A percentile compares a stretch with the other conserved stretches of the same genome.
Evolutionary conservation across 306 rosid species (phyloP).

Genomic region (Erythrophleum fordii): DNA sequence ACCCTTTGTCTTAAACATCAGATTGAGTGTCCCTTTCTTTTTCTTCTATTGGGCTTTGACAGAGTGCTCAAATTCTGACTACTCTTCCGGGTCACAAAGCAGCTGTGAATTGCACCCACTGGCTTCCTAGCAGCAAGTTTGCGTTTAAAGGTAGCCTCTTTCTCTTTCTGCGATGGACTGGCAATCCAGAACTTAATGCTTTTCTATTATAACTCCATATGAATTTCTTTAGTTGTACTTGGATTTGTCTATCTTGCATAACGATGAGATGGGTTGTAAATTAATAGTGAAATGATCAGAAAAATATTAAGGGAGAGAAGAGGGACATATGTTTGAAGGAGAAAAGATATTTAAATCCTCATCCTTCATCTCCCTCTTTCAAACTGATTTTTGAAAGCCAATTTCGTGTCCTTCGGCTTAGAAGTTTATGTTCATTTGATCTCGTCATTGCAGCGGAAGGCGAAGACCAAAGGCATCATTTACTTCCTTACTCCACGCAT

Average conservation of each 20-base stretch:
- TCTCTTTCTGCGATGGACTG: constrained; percentile 3
- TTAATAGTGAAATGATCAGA: neutral
- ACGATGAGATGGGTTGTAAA: neutral
- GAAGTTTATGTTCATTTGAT: constrained; percentile 5
- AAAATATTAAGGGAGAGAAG: neutral
- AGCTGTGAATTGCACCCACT: constrained; percentile 88
- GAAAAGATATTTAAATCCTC: neutral
- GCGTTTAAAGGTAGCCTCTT: constrained; percentile 65
- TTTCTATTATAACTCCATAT: neutral
- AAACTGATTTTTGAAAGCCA: neutral
- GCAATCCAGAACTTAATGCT: neutral
- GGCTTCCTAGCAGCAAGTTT: constrained; percentile 85
- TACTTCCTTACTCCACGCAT: neutral
- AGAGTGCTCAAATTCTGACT: constrained; percentile 91
- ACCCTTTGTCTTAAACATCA: neutral
- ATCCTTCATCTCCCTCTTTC: neutral
- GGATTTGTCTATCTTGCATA: constrained; percentile 21
- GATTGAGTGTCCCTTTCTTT: neutral
- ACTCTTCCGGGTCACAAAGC: constrained; percentile 91
- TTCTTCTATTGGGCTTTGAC: constrained; percentile 31
- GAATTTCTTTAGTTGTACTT: neutral
- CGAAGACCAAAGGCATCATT: neutral
- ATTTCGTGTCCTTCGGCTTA: neutral
- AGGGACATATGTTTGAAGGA: neutral
- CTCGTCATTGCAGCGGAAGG: neutral